phyloP scores from a whole-genome alignment of 164 flowering plant genomes.

The Hamamelis virginiana region DNA sequence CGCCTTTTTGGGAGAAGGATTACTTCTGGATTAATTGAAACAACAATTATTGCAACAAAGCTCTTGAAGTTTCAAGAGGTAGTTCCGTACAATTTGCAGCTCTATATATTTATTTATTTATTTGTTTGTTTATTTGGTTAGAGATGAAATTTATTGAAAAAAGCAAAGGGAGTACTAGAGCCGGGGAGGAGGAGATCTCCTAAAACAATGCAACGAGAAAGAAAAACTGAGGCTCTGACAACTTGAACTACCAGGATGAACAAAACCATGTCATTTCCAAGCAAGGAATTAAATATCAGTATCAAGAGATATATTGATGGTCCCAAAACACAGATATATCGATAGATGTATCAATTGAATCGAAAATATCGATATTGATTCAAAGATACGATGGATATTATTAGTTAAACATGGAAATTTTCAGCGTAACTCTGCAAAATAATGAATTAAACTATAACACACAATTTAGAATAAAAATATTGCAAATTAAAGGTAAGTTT shows the following conservation, averaged over 20 bases:
- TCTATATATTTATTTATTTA: background rate
- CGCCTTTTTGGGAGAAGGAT: conserved; percentile 82
- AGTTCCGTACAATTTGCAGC: conserved; percentile 3
- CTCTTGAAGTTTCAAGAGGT: conserved; percentile 89
- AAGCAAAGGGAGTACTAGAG: background rate
- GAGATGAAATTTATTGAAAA: background rate
- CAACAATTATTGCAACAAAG: conserved; percentile 76
- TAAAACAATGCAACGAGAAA: background rate
- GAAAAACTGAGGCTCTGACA: background rate
- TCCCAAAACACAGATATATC: too few relatives aligned
- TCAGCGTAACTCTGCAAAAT: too few relatives aligned
- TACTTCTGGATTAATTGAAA: conserved; percentile 87
- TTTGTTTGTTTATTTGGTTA: background rate
- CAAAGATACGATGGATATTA: too few relatives aligned
- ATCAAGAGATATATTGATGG: too few relatives aligned
- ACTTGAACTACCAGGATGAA: background rate
- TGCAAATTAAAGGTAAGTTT: too few relatives aligned
- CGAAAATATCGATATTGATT: too few relatives aligned
- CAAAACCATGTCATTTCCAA: background rate
- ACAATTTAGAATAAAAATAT: too few relatives aligned
- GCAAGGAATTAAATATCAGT: too few relatives aligned
- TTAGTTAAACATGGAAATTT: too few relatives aligned
- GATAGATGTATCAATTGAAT: too few relatives aligned
- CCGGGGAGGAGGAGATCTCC: background rate
- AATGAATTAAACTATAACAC: too few relatives aligned